These are phyloP conservation scores for Apiospora pterosperma DNA, from an alignment of 2,329 filamentous ascomycete genomes.

Conservation along the genomic window DNA sequence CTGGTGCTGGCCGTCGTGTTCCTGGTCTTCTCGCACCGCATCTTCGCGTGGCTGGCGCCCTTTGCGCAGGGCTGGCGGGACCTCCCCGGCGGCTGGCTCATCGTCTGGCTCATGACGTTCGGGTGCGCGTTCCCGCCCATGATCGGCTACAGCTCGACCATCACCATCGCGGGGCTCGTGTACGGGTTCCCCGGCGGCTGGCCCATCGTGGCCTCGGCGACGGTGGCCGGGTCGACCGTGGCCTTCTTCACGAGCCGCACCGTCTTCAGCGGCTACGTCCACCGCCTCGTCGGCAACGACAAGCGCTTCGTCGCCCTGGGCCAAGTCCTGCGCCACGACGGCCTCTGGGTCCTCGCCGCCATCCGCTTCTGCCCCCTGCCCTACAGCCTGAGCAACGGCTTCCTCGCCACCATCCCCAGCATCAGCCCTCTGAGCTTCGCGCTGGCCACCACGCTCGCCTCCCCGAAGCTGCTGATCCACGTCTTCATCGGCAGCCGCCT, in stretches of 20 bases:
- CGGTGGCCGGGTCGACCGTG: conserved; percentile 70
- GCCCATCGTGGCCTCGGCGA: conserved; percentile 78
- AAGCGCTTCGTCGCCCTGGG: conserved; percentile 84
- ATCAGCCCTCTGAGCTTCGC: conserved; percentile 75
- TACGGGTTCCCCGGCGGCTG: conserved; percentile 64
- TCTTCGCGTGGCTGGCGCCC: conserved; percentile 74
- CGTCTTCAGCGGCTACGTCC: conserved; percentile 73
- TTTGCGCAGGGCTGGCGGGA: conserved; percentile 74
- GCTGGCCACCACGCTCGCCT: conserved; percentile 75
- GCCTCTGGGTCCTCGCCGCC: conserved; percentile 83
- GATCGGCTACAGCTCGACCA: conserved; percentile 79
- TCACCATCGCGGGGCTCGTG: conserved; percentile 51
- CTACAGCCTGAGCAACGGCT: conserved; percentile 90
- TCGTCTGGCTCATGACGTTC: conserved; percentile 75
- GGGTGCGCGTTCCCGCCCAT: conserved; percentile 79
- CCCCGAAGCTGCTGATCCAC: conserved; percentile 85
- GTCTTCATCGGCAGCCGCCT: conserved; percentile 88
- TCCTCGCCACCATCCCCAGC: conserved; percentile 88
- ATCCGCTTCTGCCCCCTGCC: conserved; percentile 90
- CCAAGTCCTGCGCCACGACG: conserved; percentile 85
- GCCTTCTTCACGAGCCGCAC: conserved; percentile 81
- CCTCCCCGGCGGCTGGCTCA: conserved; percentile 66
- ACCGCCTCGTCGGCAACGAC: conserved; percentile 76
- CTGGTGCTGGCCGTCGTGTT: conserved; percentile 62
- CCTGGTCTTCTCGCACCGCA: conserved; percentile 72